These are phyloP conservation scores for Cladophialophora yegresii DNA, from an alignment of 2,329 filamentous ascomycete species.

Conservation along the genomic window DNA sequence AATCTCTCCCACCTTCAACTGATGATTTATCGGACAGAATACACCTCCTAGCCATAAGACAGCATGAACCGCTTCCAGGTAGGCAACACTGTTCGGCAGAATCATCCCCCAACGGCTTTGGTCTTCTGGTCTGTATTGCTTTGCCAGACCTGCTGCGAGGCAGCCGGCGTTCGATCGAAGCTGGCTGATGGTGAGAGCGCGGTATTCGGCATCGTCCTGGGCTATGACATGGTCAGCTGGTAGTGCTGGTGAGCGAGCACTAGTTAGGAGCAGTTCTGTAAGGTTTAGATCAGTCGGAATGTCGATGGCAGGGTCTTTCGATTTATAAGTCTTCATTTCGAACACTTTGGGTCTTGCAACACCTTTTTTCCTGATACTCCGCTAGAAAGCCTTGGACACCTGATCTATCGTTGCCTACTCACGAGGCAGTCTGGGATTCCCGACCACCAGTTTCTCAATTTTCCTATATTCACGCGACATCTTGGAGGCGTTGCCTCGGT, in stretches of 20 bases:
- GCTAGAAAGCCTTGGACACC: background rate
- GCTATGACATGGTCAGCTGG: slow-evolving; percentile 41
- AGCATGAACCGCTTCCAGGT: slow-evolving; percentile 43
- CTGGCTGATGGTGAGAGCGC: slow-evolving; percentile 50
- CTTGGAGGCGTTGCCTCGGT: background rate
- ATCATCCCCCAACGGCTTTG: slow-evolving; percentile 47
- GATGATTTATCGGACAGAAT: slow-evolving; percentile 21
- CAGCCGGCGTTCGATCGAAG: slow-evolving; percentile 47
- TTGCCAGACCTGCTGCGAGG: slow-evolving; percentile 47
- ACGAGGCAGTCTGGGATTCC: background rate
- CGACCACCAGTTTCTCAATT: background rate
- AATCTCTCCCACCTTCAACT: slow-evolving; percentile 19
- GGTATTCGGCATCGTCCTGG: slow-evolving; percentile 47
- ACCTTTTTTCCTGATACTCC: background rate
- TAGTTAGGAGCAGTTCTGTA: slow-evolving; percentile 48
- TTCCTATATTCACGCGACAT: background rate
- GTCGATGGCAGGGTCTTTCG: slow-evolving; percentile 9
- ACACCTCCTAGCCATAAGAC: slow-evolving; percentile 19
- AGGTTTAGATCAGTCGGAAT: slow-evolving; percentile 48
- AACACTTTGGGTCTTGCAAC: background rate
- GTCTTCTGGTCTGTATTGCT: slow-evolving; percentile 41
- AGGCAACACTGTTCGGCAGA: slow-evolving; percentile 51
- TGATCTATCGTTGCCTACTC: background rate
- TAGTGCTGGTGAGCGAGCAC: slow-evolving; percentile 45
- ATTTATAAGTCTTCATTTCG: slow-evolving; percentile 18